A percentile compares a stretch with the other conserved stretches of the same genome.
Evolutionary conservation across 1,139 yeast species (phyloP).

Genomic region (Kurtzmaniella quercitrusa): DNA sequence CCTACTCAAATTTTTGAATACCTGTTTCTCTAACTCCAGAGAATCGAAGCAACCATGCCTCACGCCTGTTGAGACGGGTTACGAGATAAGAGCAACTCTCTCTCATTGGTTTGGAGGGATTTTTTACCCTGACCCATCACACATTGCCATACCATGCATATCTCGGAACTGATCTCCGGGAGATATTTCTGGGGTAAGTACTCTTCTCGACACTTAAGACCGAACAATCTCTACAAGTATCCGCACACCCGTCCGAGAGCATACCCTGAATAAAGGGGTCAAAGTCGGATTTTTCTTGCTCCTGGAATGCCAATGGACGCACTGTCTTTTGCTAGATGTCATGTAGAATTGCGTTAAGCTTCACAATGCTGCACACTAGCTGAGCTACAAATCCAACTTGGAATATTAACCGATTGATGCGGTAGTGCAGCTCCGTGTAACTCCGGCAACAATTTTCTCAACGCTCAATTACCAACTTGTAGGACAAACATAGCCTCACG

Average conservation of each 20-base stretch:
- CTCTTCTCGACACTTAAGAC: not conserved
- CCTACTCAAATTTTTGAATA: no score
- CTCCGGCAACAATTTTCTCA: not conserved
- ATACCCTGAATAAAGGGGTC: no score
- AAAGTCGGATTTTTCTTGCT: no score
- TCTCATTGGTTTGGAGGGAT: not conserved
- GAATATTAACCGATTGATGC: not conserved
- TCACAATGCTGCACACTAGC: not conserved
- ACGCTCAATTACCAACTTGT: no score
- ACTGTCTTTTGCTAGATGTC: not conserved
- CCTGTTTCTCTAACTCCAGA: no score
- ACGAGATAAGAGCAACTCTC: not conserved
- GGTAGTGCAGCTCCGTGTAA: not conserved
- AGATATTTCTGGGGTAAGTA: not conserved
- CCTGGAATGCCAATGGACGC: no score
- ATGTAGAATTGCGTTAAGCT: not conserved
- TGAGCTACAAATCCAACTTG: not conserved
- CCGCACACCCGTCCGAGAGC: not conserved
- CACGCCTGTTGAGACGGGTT: no score
- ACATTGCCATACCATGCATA: not conserved
- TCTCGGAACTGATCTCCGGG: not conserved
- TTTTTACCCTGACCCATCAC: not conserved
- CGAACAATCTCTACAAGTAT: not conserved
- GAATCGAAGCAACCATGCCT: no score
- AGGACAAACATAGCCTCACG: no score